A percentile compares a stretch with the other conserved stretches of the same genome.
phyloP scores from a whole-genome alignment of 2,329 filamentous ascomycete species.

The Talaromyces sp. region DNA sequence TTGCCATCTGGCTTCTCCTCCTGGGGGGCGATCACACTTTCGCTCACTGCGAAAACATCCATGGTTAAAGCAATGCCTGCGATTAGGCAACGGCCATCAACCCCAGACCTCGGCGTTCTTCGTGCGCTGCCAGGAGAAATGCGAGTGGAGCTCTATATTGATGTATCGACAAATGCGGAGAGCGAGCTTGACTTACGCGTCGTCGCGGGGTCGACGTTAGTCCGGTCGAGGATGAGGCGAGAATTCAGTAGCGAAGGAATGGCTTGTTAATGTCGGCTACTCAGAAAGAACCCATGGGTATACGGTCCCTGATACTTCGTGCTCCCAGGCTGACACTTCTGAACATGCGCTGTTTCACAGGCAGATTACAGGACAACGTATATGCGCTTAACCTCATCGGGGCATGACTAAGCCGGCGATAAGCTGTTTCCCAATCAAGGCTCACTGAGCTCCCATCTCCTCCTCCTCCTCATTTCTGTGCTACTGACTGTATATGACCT shows the following conservation, averaged over 20 bases:
- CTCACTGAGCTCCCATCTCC: neutral
- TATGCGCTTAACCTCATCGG: neutral
- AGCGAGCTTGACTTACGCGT: conserved; percentile 20
- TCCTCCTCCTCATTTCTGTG: neutral
- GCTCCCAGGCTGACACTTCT: neutral
- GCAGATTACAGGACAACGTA: neutral
- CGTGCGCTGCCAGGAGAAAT: neutral
- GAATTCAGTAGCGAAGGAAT: neutral
- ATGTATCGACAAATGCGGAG: conserved; percentile 11
- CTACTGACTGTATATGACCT: neutral
- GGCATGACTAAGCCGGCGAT: conserved; percentile 15
- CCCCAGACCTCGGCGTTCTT: neutral
- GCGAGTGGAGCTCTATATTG: neutral
- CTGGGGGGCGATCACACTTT: conserved; percentile 30
- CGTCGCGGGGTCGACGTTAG: conserved; percentile 27
- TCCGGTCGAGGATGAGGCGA: conserved; percentile 17
- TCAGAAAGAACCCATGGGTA: neutral
- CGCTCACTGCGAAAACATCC: conserved; percentile 41
- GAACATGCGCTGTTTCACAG: neutral
- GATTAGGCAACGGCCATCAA: neutral
- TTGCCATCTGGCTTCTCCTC: conserved; percentile 24
- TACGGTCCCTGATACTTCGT: neutral
- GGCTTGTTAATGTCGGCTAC: neutral
- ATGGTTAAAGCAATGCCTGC: conserved; percentile 21
- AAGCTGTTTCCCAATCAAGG: conserved; percentile 14